A percentile compares a stretch with the other conserved stretches of the same genome.
Conservation (phyloP, 306 rosid genomes). For the Rosa lucieae region DNA sequence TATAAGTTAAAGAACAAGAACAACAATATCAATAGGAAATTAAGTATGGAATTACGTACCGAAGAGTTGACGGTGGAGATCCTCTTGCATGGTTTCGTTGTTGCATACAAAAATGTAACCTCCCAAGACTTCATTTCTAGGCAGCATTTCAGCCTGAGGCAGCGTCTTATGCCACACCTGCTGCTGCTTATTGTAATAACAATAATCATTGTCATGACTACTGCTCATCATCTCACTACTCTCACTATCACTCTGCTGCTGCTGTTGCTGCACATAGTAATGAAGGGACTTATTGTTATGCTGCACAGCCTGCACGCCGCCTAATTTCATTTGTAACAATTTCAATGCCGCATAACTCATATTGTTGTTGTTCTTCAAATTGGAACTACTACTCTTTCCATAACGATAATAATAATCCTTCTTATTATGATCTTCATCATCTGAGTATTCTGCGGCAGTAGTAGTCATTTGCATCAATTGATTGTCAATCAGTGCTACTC, state of each 20-base stretch:
- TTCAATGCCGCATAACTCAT: neutral
- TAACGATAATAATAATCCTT: neutral
- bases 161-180: slow-evolving; percentile 13
- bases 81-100: slow-evolving; percentile 31
- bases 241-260: neutral
- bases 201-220: neutral
- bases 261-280: slow-evolving; percentile 14
- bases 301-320: neutral
- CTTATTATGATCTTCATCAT: neutral
- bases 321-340: slow-evolving; percentile 5
- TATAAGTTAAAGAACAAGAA: too few species aligned
- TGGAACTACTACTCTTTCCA: neutral
- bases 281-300: too few species aligned
- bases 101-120: slow-evolving; percentile 34
- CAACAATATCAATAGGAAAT: neutral
- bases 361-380: neutral
- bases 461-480: neutral
- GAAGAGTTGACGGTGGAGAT: slow-evolving; percentile 35
- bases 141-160: slow-evolving; percentile 33
- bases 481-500: neutral
- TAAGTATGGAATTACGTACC: slow-evolving; percentile 5
- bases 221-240: neutral
- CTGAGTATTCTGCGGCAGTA: too few species aligned
- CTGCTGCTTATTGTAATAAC: neutral
- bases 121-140: slow-evolving; percentile 32